Evolutionary conservation across 345 rosid genomes (phyloP).

Genomic region (Dovyalis caffra): DNA sequence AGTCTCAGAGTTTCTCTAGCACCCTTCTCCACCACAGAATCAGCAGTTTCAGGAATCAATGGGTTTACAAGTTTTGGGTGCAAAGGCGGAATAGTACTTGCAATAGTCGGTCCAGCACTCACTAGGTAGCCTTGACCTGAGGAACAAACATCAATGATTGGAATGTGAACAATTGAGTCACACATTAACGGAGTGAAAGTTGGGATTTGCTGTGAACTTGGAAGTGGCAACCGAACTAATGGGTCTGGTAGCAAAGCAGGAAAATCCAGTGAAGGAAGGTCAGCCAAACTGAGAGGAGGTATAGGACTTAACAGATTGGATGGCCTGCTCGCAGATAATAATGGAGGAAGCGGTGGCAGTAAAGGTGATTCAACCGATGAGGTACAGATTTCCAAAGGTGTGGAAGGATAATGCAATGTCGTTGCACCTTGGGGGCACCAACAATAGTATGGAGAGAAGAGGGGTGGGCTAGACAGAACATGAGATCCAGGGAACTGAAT

Average conservation of each 20-base stretch:
- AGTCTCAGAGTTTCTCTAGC: slow-evolving; percentile 91
- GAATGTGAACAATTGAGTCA: slow-evolving; percentile 90
- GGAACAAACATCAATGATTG: slow-evolving; percentile 85
- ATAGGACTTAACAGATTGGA: slow-evolving; percentile 52
- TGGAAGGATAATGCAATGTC: slow-evolving; percentile 36
- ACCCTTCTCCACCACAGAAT: slow-evolving; percentile 69
- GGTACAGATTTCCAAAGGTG: slow-evolving; percentile 37
- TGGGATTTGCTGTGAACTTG: slow-evolving; percentile 62
- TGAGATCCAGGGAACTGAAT: slow-evolving; percentile 35
- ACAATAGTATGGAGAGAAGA: slow-evolving; percentile 81
- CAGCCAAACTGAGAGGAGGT: slow-evolving; percentile 46
- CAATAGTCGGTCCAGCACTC: slow-evolving; percentile 68
- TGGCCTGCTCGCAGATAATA: slow-evolving; percentile 48
- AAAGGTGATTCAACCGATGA: slow-evolving; percentile 48
- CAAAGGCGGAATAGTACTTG: slow-evolving; percentile 64
- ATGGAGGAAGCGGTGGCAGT: slow-evolving; percentile 67
- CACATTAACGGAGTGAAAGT: slow-evolving; percentile 86
- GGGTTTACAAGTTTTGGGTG: slow-evolving; percentile 54
- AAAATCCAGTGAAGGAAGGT: slow-evolving; percentile 30
- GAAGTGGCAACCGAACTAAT: slow-evolving; percentile 47
- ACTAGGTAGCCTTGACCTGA: slow-evolving; percentile 94
- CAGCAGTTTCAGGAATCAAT: slow-evolving; percentile 55
- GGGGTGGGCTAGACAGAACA: slow-evolving; percentile 45
- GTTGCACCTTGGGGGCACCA: slow-evolving; percentile 80
- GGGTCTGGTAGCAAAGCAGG: slow-evolving; percentile 56